Base-by-base conservation (phyloP, 306 rosid genomes). In the Glycine soja region DNA sequence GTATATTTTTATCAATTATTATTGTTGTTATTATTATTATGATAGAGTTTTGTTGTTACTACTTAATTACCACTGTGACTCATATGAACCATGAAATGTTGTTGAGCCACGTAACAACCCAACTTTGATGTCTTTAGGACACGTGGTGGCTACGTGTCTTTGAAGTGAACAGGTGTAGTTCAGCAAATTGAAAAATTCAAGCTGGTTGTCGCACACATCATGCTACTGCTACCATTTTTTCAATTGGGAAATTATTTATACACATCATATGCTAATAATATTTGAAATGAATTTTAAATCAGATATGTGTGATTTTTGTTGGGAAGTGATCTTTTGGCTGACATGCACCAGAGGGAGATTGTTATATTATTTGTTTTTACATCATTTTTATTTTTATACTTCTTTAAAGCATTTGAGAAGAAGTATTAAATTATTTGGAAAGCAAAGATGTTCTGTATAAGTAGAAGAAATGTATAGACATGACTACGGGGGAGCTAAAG, bases 121-220 rank as follows among this genome's bases (percentile, higher is more conserved):
- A 43, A 46, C 51, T 56, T 46, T 12, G 3, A 10, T 79, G 4
- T 68, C 14, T 79, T 62, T 16, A 4, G 16, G 38, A 75, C 89
- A 86, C 89, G 89, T 83, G 11, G 45, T 5, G 5, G 75, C 82
- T 71, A 80, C 66, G 87, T 57, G 89, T 76, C 89, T 0, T 4
- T 72, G 12, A 24, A 14, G 42, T 7, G 19, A 6, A 8, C 32
- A 84, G 58, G 73, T 66, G 83, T 48, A 32, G 2, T 67, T 67
- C 66, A 34, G 7, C 42, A 15, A 50, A 63, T 9, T 4, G 4
- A 74, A 40, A 40, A 16, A 59, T 6, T 2, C 59, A 4, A 51
- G 64, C 77, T 72, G 8, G 48, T 30, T 69, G 36, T 34, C 10
- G 5, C 63, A 10, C 74, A 65, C 2, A 13, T 6, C 52, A 45